Percentiles rank a stretch among this genome's conserved stretches.
These are phyloP conservation scores for Wallacemonas sp. DNA, from an alignment of 208 protist genomes.

Conservation along the genomic window DNA sequence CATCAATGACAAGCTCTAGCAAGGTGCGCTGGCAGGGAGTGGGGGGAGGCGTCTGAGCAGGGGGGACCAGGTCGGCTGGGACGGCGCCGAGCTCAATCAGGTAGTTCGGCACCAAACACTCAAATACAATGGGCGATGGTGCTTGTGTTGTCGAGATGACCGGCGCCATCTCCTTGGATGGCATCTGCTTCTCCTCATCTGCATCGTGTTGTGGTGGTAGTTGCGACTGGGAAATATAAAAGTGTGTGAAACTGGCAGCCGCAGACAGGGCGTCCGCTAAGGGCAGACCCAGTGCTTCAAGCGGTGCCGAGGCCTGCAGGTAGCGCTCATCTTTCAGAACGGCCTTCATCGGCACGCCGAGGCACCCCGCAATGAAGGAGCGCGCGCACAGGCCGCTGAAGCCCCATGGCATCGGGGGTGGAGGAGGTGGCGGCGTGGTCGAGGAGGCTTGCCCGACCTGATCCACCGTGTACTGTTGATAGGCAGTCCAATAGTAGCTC, in stretches of 20 bases:
- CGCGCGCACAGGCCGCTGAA: conserved; percentile 27
- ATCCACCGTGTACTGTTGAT: neutral
- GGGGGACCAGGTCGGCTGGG: neutral
- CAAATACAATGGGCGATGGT: conserved; percentile 12
- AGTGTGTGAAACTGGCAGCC: conserved; percentile 15
- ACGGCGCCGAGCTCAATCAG: conserved; percentile 12
- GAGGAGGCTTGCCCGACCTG: too few species aligned
- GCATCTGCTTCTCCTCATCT: too few species aligned
- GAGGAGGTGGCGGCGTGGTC: neutral
- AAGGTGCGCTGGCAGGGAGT: neutral
- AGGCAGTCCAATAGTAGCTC: conserved; percentile 23
- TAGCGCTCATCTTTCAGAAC: conserved; percentile 3
- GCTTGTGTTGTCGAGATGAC: neutral
- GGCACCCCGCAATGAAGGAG: conserved; percentile 13
- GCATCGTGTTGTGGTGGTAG: too few species aligned
- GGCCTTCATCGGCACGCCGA: conserved; percentile 17
- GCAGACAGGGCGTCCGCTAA: conserved; percentile 19
- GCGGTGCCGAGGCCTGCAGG: conserved; percentile 8
- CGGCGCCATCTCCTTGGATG: neutral
- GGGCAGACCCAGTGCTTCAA: conserved; percentile 11
- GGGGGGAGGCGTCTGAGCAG: neutral
- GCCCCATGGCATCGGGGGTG: conserved; percentile 25
- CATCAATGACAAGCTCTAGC: conserved; percentile 12
- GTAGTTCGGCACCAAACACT: neutral
- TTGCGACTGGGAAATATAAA: neutral